Conservation (phyloP, 2,329 filamentous ascomycete genomes). For the Fusarium kyushuense region DNA sequence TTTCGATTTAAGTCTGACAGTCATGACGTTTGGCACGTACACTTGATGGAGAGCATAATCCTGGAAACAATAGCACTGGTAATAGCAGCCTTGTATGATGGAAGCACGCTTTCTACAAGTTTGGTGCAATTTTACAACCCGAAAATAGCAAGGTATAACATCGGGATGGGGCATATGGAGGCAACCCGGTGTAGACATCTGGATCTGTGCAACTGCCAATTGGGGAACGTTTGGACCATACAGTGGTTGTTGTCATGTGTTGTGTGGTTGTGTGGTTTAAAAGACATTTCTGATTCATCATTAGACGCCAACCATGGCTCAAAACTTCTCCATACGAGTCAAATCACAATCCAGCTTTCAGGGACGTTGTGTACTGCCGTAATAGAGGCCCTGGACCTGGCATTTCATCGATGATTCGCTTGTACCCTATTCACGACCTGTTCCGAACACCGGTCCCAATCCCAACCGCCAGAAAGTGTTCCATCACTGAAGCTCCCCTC, state of each 20-base stretch:
- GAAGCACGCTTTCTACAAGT: not conserved
- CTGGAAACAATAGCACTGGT: not conserved
- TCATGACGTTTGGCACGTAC: not conserved
- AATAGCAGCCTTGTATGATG: not conserved
- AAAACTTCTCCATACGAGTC: slow-evolving; percentile 48
- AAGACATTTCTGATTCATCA: slow-evolving; percentile 50
- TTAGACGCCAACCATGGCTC: slow-evolving; percentile 49
- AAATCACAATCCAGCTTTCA: slow-evolving; percentile 49
- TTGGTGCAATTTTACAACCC: not conserved
- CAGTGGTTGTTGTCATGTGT: slow-evolving; percentile 27
- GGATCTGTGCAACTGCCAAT: slow-evolving; percentile 12
- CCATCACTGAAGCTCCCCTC: slow-evolving; percentile 45
- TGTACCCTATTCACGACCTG: slow-evolving; percentile 46
- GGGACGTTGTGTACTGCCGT: slow-evolving; percentile 46
- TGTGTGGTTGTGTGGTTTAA: slow-evolving; percentile 44
- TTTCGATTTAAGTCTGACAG: not conserved
- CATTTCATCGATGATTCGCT: slow-evolving; percentile 50
- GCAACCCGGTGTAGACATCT: slow-evolving; percentile 13
- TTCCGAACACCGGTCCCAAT: slow-evolving; percentile 39
- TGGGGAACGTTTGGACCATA: slow-evolving; percentile 13
- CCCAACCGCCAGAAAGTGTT: slow-evolving; percentile 43
- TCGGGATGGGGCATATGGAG: slow-evolving; percentile 12
- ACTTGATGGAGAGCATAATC: not conserved
- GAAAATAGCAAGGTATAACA: slow-evolving; percentile 19
- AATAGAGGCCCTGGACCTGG: slow-evolving; percentile 48